Conservation (phyloP, 768 basidiomycete species). For the Chalciporus sphaerocephalus region DNA sequence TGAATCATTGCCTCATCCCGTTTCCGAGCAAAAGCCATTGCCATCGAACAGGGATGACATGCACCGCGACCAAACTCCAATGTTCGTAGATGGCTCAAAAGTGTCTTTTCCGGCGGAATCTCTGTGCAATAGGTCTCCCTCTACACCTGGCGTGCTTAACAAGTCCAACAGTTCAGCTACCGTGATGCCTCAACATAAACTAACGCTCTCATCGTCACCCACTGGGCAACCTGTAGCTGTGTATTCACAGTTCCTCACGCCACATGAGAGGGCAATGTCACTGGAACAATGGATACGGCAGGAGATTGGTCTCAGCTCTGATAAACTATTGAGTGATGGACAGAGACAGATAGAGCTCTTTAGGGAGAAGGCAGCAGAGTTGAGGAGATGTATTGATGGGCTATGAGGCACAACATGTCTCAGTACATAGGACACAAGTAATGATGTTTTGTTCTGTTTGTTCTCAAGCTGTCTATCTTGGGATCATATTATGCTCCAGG, state of each 20-base stretch:
- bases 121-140: not conserved
- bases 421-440: too few species aligned
- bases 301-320: slow-evolving; percentile 67
- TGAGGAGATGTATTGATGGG: slow-evolving; percentile 35
- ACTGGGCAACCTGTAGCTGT: slow-evolving; percentile 10
- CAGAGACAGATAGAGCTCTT: slow-evolving; percentile 48
- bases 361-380: slow-evolving; percentile 40
- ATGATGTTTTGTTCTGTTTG: too few species aligned
- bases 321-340: slow-evolving; percentile 52
- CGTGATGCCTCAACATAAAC: slow-evolving; percentile 1
- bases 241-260: slow-evolving; percentile 20
- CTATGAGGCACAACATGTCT: too few species aligned
- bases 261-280: slow-evolving; percentile 67
- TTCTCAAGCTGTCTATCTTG: too few species aligned
- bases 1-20: not conserved
- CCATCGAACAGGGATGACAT: not conserved
- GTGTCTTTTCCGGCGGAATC: not conserved
- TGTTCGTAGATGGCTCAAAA: not conserved
- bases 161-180: not conserved
- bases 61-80: not conserved
- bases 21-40: not conserved
- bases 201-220: slow-evolving; percentile 13
- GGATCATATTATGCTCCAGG: too few species aligned
- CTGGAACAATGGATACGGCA: slow-evolving; percentile 80
- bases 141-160: not conserved